Percentiles rank a stretch among this genome's conserved stretches.
phyloP scores from a whole-genome alignment of 73 alveolate species.

The Blepharisma japonicum region DNA sequence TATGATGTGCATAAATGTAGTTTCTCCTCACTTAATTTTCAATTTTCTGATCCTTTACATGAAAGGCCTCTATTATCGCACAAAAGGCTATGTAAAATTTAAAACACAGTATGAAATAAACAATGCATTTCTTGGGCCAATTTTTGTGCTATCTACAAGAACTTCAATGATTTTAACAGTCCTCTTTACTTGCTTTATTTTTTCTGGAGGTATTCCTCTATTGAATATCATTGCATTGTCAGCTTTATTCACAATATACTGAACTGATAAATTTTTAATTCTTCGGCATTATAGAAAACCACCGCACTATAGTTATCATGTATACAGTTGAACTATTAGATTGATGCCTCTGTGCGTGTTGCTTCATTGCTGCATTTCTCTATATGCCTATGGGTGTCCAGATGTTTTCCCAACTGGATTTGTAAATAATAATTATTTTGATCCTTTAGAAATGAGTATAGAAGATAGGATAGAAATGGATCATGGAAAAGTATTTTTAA shows the following conservation, averaged over 20 bases:
- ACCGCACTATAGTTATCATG: neutral
- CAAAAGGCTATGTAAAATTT: neutral
- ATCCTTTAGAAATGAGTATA: neutral
- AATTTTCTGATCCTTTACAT: neutral
- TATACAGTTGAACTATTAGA: neutral
- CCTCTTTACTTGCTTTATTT: neutral
- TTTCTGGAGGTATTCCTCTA: neutral
- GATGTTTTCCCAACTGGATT: neutral
- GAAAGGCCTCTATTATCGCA: neutral
- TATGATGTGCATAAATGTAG: neutral
- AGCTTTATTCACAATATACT: conserved; percentile 3
- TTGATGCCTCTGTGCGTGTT: neutral
- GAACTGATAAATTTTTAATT: neutral
- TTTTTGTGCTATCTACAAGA: neutral
- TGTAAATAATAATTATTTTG: neutral
- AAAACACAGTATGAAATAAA: conserved; percentile 2
- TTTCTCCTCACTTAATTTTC: conserved; percentile 6
- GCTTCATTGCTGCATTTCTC: neutral
- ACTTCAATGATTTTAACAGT: neutral
- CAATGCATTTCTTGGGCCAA: neutral
- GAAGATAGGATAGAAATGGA: neutral
- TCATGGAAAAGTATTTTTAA: neutral
- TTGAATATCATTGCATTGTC: neutral
- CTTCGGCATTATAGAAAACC: neutral
- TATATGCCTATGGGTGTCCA: neutral